phyloP scores from a whole-genome alignment of 306 rosid genomes.

The Ziziphus jujuba region DNA sequence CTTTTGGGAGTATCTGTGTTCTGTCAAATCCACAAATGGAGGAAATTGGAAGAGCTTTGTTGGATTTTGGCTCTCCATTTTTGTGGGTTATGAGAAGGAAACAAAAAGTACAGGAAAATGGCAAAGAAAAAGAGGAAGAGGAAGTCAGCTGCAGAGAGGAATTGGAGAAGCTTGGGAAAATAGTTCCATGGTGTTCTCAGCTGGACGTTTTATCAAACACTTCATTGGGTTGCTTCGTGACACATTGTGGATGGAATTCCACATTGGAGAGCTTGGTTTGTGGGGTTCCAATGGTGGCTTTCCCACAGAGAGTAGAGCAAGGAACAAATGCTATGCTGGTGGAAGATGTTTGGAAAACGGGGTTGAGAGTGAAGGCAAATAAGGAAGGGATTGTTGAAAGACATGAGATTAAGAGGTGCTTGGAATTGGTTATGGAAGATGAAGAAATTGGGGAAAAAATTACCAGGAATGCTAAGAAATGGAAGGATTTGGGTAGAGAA shows the following conservation, averaged over 20 bases:
- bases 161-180: slow-evolving; percentile 25
- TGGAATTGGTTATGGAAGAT: too few relatives aligned
- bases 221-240: slow-evolving; percentile 37
- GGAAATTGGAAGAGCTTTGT: slow-evolving; percentile 52
- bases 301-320: slow-evolving; percentile 31
- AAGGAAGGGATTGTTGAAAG: slow-evolving; percentile 20
- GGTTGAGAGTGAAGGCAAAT: slow-evolving; percentile 24
- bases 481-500: too few relatives aligned
- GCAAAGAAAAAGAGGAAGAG: slow-evolving; percentile 4
- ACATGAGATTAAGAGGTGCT: too few relatives aligned
- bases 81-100: slow-evolving; percentile 54
- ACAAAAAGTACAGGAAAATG: background rate
- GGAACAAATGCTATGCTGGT: slow-evolving; percentile 35
- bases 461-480: too few relatives aligned
- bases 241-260: slow-evolving; percentile 47
- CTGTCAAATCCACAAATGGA: slow-evolving; percentile 45
- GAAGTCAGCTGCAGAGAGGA: slow-evolving; percentile 9
- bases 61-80: slow-evolving; percentile 41
- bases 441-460: too few relatives aligned
- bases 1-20: slow-evolving; percentile 53
- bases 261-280: slow-evolving; percentile 27
- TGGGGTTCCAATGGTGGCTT: slow-evolving; percentile 32
- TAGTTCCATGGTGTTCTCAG: slow-evolving; percentile 36
- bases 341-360: slow-evolving; percentile 34
- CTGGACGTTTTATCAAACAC: too few relatives aligned